Conservation (phyloP, 148 eudicot species). For the Chenopodium formosanum region DNA sequence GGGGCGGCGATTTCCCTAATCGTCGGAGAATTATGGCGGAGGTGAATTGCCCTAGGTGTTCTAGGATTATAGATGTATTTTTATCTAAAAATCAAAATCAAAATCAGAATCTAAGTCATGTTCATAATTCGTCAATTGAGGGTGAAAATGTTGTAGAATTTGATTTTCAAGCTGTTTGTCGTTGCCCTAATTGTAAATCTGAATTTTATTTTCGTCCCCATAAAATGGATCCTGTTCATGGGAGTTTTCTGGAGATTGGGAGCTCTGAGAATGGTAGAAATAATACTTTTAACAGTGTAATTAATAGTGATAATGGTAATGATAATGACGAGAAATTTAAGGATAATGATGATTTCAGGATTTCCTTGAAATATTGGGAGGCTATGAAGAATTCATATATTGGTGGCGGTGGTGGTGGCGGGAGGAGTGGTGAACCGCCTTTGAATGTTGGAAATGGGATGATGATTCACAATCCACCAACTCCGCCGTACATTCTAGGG, state of each 20-base stretch:
- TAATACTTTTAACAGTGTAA: neutral
- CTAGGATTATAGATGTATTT: constrained; percentile 55
- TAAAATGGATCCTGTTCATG: constrained; percentile 65
- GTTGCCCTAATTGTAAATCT: constrained; percentile 73
- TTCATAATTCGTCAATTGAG: neutral
- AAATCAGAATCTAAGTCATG: neutral
- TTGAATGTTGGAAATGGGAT: constrained; percentile 45
- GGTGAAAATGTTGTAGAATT: no score
- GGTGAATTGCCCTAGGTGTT: constrained; percentile 79
- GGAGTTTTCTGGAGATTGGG: constrained; percentile 68
- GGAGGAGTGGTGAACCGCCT: constrained; percentile 43
- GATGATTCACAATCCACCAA: constrained; percentile 66
- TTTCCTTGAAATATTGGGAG: constrained; percentile 58
- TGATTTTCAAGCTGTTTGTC: constrained; percentile 45
- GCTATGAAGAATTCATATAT: constrained; percentile 35
- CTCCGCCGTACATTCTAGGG: constrained; percentile 72
- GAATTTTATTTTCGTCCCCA: constrained; percentile 58
- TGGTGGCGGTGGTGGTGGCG: neutral
- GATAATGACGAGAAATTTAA: constrained; percentile 8
- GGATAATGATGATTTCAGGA: neutral
- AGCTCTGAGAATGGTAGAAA: constrained; percentile 9
- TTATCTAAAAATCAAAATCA: constrained; percentile 33
- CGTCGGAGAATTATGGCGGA: constrained; percentile 50
- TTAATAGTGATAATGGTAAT: constrained; percentile 3
- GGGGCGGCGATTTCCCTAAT: constrained; percentile 10